These are phyloP conservation scores for Eucalyptus tenuipes DNA, from an alignment of 345 rosid genomes.

Conservation along the genomic window DNA sequence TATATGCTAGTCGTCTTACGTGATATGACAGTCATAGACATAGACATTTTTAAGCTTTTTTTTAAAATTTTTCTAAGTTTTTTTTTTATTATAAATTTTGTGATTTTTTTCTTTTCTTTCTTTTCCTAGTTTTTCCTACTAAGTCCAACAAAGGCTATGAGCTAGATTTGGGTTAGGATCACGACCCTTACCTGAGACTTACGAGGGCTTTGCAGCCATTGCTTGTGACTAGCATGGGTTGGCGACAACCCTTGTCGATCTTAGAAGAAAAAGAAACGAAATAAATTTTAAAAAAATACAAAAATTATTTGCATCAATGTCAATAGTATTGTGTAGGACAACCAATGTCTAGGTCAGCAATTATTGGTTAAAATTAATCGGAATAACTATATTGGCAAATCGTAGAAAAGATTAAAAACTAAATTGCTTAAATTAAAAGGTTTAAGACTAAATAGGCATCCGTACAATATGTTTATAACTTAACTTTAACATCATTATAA, in stretches of 20 bases:
- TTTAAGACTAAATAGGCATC: not conserved
- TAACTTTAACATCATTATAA: not conserved
- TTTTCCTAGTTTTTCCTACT: not conserved
- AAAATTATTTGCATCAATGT: not conserved
- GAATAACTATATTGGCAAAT: not conserved
- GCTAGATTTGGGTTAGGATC: not conserved
- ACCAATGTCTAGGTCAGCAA: accelerated
- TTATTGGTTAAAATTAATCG: not conserved
- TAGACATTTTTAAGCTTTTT: too few relatives aligned
- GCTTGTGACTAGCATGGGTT: not conserved
- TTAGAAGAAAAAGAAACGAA: not conserved
- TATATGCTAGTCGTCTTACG: accelerated
- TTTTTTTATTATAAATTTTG: not conserved
- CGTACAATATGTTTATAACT: not conserved
- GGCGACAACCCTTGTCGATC: not conserved
- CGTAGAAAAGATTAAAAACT: not conserved
- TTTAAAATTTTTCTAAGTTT: too few relatives aligned
- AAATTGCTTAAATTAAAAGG: not conserved
- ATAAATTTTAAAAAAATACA: not conserved
- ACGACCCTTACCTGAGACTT: accelerated
- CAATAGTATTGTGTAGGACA: accelerated
- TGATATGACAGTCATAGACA: not conserved
- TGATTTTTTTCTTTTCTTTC: not conserved
- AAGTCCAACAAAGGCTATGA: not conserved
- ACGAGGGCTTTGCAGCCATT: not conserved